Conservation (phyloP, 108 stramenopile species). For the Nitzschia sp. region DNA sequence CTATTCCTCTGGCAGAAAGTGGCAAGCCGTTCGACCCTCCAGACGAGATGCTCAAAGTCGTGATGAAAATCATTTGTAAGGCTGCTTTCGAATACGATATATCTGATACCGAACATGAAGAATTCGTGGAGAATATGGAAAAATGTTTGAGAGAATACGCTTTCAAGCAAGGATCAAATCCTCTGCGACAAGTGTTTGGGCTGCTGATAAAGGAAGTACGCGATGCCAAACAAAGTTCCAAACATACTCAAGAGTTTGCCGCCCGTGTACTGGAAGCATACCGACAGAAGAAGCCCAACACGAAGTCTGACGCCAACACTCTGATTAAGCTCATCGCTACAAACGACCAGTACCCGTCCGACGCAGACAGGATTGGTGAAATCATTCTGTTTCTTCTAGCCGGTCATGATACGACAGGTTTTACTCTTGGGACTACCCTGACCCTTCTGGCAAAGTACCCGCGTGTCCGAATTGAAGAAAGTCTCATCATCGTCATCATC, state of each 20-base stretch:
- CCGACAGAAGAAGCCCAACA: constrained; percentile 13
- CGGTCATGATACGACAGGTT: constrained; percentile 35
- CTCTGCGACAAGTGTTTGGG: constrained; percentile 30
- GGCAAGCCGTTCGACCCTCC: constrained; percentile 29
- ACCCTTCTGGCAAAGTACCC: constrained; percentile 27
- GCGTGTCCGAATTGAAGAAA: constrained; percentile 1
- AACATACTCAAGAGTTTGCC: background rate
- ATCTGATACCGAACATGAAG: constrained; percentile 17
- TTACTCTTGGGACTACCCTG: constrained; percentile 19
- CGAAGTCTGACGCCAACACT: constrained; percentile 3
- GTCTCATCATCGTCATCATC: background rate
- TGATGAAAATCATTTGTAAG: constrained; percentile 34
- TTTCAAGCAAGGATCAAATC: constrained; percentile 27
- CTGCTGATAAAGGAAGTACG: constrained; percentile 17
- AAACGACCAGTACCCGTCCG: background rate
- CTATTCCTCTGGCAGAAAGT: background rate
- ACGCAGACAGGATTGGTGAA: constrained; percentile 8
- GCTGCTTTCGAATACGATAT: constrained; percentile 38
- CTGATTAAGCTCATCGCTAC: constrained; percentile 11
- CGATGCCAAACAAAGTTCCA: background rate
- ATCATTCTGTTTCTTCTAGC: constrained; percentile 22
- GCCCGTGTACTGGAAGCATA: constrained; percentile 5
- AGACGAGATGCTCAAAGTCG: constrained; percentile 27
- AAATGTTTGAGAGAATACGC: constrained; percentile 20
- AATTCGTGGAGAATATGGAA: constrained; percentile 20